These are phyloP conservation scores for Saururus chinensis DNA, from an alignment of 164 flowering plant genomes.

Conservation along the genomic window DNA sequence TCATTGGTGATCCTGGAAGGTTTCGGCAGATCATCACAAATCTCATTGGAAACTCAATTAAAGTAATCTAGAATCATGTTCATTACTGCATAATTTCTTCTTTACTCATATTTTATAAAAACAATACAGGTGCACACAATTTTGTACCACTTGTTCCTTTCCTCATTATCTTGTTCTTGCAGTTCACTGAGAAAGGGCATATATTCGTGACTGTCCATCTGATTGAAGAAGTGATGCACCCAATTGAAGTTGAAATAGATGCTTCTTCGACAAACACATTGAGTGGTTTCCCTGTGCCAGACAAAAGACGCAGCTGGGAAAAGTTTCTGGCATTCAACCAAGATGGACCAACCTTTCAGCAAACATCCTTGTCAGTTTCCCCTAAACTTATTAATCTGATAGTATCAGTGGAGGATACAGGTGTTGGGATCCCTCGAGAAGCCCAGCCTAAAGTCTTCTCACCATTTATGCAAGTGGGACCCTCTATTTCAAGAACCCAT, in stretches of 20 bases:
- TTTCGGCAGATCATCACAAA: slow-evolving; percentile 90
- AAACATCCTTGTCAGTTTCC: slow-evolving; percentile 14
- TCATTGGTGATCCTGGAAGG: slow-evolving; percentile 91
- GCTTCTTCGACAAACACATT: slow-evolving; percentile 41
- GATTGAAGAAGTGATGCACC: slow-evolving; percentile 59
- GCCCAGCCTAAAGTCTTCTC: slow-evolving; percentile 80
- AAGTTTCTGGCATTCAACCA: slow-evolving; percentile 43
- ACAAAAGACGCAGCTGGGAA: slow-evolving; percentile 64
- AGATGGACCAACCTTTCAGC: slow-evolving; percentile 23
- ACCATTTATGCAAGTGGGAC: slow-evolving; percentile 91
- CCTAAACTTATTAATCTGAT: slow-evolving; percentile 48
- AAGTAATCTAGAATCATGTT: slow-evolving; percentile 35
- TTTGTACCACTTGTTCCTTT: neutral
- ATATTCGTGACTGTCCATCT: slow-evolving; percentile 79
- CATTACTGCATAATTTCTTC: neutral
- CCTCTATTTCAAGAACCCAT: slow-evolving; percentile 68
- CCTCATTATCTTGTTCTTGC: slow-evolving; percentile 8
- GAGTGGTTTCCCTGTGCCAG: slow-evolving; percentile 82
- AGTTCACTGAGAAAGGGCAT: slow-evolving; percentile 96
- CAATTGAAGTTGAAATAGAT: slow-evolving; percentile 40
- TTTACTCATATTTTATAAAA: neutral
- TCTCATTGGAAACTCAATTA: slow-evolving; percentile 93
- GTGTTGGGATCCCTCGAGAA: slow-evolving; percentile 77
- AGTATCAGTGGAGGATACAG: slow-evolving; percentile 93
- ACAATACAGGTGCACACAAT: neutral